Evolutionary conservation across 306 rosid genomes (phyloP), one percentile per base, ranked within the genome.

Genomic region (Echinosophora koreensis): DNA sequence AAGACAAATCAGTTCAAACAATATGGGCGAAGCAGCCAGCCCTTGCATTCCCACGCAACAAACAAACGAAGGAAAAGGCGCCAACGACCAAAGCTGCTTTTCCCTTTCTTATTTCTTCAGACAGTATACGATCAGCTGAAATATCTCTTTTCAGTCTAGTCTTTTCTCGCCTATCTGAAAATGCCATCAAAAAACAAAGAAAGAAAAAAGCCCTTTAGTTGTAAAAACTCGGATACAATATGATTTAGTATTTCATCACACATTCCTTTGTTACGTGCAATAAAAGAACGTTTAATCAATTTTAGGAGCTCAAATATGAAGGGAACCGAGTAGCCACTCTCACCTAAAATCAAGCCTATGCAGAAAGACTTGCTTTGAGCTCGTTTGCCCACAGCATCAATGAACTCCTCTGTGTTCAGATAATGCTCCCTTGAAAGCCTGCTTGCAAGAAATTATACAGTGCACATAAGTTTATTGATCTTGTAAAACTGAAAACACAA

Each of bases 401-500:
- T 89, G 90, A 95, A 95, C 71, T 95, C 97, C 83, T 90, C 92
- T 0, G 99, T 95, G 82, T 90, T 95, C 88, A 95, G 82, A 77
- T 95, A 95, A 0, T 89, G 88, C 46, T 90, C 85, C 87, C 99
- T 87, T 16, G 89, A 61, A 80, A 95, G 89, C 89, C 99, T 93
- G 71, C 74, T 77, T 44, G 81, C 59, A 72, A 18, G 64, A 73
- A 73, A 68, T 57, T 69, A 46, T 1, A 63, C 2, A 18, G 72
- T 10, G 27, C 55, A 12, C 9, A 46, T 14, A 35, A 42, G 10
- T 42, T 73, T 32, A 61, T 41, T 62, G 69, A 75, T 28, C 62
- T 55, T 47, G 76, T 51, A 17, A n/a, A 30, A 34, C 52, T 17
- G 50, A 17, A 73, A 52, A 79, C 34, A 57, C 15, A 74, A 59